A percentile compares a stretch with the other conserved stretches of the same genome.
phyloP scores from a whole-genome alignment of 2,329 filamentous ascomycete species.

The Fusarium newnesense region DNA sequence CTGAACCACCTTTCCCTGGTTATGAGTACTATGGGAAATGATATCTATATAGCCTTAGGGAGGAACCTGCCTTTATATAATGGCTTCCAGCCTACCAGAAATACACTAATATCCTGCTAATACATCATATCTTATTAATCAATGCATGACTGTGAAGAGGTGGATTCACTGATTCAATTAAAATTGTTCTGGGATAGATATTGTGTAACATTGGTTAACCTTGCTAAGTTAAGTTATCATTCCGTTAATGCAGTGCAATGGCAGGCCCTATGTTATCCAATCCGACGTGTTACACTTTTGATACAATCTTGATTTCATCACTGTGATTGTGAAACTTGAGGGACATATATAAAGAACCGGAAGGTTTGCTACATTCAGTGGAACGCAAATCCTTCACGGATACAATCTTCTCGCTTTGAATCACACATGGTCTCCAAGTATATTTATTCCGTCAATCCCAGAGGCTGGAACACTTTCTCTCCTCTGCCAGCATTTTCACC shows the following conservation, averaged over 20 bases:
- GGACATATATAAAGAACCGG: not conserved
- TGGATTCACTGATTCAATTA: accelerated
- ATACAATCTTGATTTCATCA: not conserved
- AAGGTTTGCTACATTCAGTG: not conserved
- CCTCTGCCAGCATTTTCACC: accelerated
- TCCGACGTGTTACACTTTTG: not conserved
- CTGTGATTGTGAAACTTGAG: not conserved
- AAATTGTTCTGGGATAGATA: accelerated
- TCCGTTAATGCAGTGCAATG: not conserved
- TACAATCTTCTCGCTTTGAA: not conserved
- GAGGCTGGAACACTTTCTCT: accelerated
- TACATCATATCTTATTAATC: accelerated
- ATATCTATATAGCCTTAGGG: not conserved
- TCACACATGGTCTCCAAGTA: not conserved
- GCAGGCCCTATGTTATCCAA: not conserved
- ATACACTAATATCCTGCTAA: not conserved
- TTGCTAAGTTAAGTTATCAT: not conserved
- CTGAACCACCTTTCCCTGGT: not conserved
- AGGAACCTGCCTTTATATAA: accelerated
- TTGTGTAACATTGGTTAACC: not conserved
- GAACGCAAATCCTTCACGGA: not conserved
- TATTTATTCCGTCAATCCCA: not conserved
- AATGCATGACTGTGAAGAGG: accelerated
- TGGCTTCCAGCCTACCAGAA: accelerated
- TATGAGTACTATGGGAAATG: not conserved